Conservation (phyloP, 345 rosid species). For the Dipteronia dyeriana region DNA sequence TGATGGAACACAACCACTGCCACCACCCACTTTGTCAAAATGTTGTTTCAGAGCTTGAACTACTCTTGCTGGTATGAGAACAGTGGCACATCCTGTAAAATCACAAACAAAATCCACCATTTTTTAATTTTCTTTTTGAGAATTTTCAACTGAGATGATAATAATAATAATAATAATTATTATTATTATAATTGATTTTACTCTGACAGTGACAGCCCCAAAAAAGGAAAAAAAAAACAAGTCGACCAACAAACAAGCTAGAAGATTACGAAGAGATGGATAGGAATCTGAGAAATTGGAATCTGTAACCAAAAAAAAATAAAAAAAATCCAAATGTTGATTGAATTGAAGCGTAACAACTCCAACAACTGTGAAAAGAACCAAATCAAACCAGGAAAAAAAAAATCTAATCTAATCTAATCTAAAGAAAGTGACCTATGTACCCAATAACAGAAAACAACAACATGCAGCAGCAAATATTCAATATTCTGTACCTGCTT, state of each 20-base stretch:
- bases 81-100: constrained; percentile 67
- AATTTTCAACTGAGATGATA: background rate
- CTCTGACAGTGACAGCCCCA: background rate
- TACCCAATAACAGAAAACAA: no score
- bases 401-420: background rate
- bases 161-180: background rate
- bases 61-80: constrained; percentile 82
- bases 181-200: no score
- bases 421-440: background rate
- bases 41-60: constrained; percentile 77
- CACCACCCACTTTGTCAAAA: constrained; percentile 60
- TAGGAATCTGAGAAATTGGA: constrained; percentile 32
- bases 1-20: constrained; percentile 27
- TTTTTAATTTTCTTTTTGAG: background rate
- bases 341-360: constrained; percentile 18
- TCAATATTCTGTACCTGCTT: constrained; percentile 42
- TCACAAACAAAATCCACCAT: background rate
- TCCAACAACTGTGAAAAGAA: constrained; percentile 11
- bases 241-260: background rate
- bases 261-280: constrained; percentile 23
- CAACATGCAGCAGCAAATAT: background rate
- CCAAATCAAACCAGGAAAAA: constrained; percentile 11
- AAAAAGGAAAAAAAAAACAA: constrained; percentile 11
- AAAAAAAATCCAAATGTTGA: background rate
- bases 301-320: constrained; percentile 3